Evolutionary conservation across 345 rosid species (phyloP).

Genomic region (Salix dunnii): DNA sequence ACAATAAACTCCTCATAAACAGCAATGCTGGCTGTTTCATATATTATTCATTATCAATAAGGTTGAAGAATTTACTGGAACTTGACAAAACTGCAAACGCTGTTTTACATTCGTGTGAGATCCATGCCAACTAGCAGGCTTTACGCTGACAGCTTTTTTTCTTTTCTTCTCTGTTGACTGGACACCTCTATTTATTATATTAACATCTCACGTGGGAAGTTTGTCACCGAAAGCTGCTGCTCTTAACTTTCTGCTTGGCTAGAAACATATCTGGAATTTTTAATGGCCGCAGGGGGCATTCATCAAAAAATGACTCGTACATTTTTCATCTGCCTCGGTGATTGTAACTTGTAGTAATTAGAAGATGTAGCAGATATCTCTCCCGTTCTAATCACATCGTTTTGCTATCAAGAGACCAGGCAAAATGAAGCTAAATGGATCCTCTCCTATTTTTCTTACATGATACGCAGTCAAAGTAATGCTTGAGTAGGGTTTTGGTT

Average conservation of each 20-base stretch:
- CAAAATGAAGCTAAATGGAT: no score
- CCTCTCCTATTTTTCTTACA: no score
- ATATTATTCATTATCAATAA: background rate
- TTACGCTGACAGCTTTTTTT: background rate
- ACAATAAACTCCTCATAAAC: no score
- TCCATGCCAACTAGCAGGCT: background rate
- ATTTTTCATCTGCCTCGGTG: no score
- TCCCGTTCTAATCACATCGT: no score
- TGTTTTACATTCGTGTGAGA: background rate
- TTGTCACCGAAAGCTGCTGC: background rate
- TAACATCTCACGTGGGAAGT: background rate
- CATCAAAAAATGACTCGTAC: background rate
- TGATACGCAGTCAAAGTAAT: background rate
- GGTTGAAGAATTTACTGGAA: background rate
- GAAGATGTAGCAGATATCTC: background rate
- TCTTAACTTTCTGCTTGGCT: background rate
- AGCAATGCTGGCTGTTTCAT: no score
- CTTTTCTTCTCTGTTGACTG: background rate
- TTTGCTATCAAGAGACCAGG: background rate
- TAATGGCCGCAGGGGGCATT: background rate
- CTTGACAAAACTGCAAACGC: conserved; percentile 7
- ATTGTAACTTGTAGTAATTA: background rate
- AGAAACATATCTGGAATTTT: background rate
- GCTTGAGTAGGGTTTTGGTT: background rate
- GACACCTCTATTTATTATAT: background rate